Evolutionary conservation across 805 yeast genomes (phyloP).

Genomic region (Wickerhamomyces silvicola): DNA sequence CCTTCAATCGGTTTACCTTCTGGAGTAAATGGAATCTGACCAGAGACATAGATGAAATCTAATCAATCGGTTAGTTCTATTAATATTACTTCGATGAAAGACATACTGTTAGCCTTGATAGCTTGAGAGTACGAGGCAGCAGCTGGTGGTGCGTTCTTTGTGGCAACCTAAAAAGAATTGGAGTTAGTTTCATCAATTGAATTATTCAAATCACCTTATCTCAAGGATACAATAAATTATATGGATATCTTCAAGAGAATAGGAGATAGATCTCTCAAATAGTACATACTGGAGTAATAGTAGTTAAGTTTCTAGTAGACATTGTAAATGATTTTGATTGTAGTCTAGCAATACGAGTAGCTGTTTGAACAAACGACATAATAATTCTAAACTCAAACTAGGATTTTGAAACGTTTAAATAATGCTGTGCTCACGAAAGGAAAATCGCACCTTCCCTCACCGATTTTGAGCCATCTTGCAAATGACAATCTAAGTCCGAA

Average conservation of each 20-base stretch:
- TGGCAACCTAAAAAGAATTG: constrained; percentile 41
- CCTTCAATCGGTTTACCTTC: constrained; percentile 78
- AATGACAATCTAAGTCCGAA: no score
- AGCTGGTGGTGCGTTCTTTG: constrained; percentile 87
- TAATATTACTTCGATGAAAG: not conserved
- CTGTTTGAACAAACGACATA: constrained; percentile 22
- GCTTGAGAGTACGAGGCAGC: constrained; percentile 98
- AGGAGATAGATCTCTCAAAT: not conserved
- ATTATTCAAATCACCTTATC: no score
- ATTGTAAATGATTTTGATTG: constrained; percentile 14
- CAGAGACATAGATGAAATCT: constrained; percentile 86
- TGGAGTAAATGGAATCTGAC: constrained; percentile 88
- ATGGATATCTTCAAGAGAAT: no score
- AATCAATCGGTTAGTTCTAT: constrained; percentile 3
- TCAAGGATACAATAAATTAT: no score
- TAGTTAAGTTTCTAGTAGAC: constrained; percentile 24
- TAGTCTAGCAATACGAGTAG: constrained; percentile 17
- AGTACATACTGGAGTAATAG: constrained; percentile 30
- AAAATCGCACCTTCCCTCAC: not conserved
- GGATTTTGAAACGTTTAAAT: no score
- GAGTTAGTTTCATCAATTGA: no score
- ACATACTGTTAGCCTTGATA: constrained; percentile 65
- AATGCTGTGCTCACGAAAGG: not conserved
- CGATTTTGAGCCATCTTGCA: no score
- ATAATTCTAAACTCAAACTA: no score